Evolutionary conservation across 1,139 yeast genomes (phyloP).

Genomic region (Pichia sp.): DNA sequence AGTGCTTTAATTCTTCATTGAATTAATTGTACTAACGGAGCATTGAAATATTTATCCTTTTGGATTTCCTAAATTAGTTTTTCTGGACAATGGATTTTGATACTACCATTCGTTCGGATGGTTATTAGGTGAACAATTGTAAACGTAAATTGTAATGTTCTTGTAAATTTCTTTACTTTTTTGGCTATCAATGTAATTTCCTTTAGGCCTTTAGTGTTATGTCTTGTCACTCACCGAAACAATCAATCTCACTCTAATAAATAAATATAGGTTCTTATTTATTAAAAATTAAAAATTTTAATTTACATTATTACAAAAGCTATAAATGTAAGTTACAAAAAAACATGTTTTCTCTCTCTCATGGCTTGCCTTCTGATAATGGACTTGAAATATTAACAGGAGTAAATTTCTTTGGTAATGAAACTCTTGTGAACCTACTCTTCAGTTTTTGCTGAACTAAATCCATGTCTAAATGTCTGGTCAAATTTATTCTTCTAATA

Average conservation of each 20-base stretch:
- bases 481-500: constrained; percentile 81
- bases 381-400: constrained; percentile 78
- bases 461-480: constrained; percentile 91
- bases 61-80: constrained; percentile 10
- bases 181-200: no score
- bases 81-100: constrained; percentile 15
- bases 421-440: constrained; percentile 79
- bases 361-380: constrained; percentile 19
- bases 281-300: background rate
- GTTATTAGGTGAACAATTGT: constrained; percentile 13
- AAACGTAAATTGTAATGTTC: background rate
- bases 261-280: no score
- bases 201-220: no score
- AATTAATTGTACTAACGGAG: constrained; percentile 55
- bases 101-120: constrained; percentile 12
- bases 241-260: no score
- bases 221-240: no score
- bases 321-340: background rate
- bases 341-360: background rate
- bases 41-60: constrained; percentile 42
- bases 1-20: constrained; percentile 40
- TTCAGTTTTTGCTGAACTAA: constrained; percentile 77
- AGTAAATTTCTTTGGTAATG: constrained; percentile 83
- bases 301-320: background rate
- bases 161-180: background rate